Percentiles rank a stretch among this genome's conserved stretches.
These are phyloP conservation scores for Colletotrichum coccodes DNA, from an alignment of 2,329 filamentous ascomycete genomes.

Conservation along the genomic window DNA sequence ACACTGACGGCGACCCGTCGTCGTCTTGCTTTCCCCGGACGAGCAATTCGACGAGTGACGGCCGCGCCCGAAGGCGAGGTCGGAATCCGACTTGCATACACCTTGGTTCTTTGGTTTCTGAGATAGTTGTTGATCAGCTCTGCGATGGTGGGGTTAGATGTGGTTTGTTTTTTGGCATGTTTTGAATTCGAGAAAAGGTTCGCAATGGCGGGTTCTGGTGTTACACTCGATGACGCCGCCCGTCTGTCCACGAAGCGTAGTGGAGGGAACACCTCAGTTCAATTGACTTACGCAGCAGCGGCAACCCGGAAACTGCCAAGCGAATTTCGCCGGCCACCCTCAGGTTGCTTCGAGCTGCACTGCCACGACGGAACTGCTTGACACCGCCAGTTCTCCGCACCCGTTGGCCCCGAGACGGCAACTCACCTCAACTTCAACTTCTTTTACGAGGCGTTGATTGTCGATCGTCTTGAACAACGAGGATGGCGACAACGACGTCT, in stretches of 20 bases:
- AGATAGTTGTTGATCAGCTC: not conserved
- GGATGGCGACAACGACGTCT: not conserved
- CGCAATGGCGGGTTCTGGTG: not conserved
- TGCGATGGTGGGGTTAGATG: not conserved
- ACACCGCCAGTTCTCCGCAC: slow-evolving; percentile 24
- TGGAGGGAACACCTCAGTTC: slow-evolving; percentile 1
- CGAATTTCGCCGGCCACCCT: not conserved
- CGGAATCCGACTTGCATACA: slow-evolving; percentile 64
- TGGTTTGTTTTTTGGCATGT: not conserved
- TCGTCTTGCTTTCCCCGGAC: slow-evolving; percentile 47
- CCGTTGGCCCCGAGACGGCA: slow-evolving; percentile 24
- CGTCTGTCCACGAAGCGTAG: not conserved
- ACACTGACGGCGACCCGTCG: slow-evolving; percentile 34
- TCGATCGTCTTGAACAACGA: not conserved
- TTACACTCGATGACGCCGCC: slow-evolving; percentile 11
- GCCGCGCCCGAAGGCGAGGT: slow-evolving; percentile 61
- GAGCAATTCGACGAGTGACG: slow-evolving; percentile 63
- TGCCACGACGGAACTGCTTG: slow-evolving; percentile 5
- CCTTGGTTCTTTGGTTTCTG: slow-evolving; percentile 2
- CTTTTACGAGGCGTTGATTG: not conserved
- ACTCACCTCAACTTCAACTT: not conserved
- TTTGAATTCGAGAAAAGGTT: not conserved
- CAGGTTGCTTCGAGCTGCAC: slow-evolving; percentile 11
- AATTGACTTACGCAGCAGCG: not conserved
- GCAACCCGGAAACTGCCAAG: not conserved